Percentiles rank a stretch among this genome's conserved stretches.
These are phyloP conservation scores for Capsicum baccatum DNA, from an alignment of 257 asterid species.

Conservation along the genomic window DNA sequence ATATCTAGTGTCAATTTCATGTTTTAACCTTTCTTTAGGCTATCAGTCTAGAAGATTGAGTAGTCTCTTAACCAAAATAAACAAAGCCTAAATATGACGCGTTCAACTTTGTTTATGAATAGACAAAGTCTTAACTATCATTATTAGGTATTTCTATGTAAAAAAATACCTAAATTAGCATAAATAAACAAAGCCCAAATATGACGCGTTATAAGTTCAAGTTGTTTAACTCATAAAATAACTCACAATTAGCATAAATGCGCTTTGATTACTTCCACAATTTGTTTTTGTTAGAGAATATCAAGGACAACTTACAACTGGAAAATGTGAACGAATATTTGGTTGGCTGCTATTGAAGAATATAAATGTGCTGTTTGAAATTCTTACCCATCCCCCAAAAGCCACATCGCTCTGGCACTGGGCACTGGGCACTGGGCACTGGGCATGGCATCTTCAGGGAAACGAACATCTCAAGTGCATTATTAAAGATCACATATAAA, in stretches of 20 bases:
- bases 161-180: no score
- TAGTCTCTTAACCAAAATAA: no score
- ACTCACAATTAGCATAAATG: not conserved
- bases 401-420: slow-evolving; percentile 10
- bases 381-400: not conserved
- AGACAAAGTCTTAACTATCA: no score
- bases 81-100: no score
- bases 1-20: no score
- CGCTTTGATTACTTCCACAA: not conserved
- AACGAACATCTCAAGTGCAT: not conserved
- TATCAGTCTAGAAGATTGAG: no score
- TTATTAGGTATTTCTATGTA: no score
- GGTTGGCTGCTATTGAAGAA: slow-evolving; percentile 23
- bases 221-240: not conserved
- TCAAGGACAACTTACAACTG: not conserved
- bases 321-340: slow-evolving; percentile 14
- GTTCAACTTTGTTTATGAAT: no score
- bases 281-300: not conserved
- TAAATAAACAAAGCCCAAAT: not conserved
- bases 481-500: not conserved
- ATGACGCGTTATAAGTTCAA: not conserved
- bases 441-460: slow-evolving; percentile 14
- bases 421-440: not conserved
- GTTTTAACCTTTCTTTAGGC: no score
- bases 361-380: slow-evolving; percentile 30